Evolutionary conservation across 371 early-diverging fungal genomes (phyloP), one percentile per base, ranked within the genome.

Genomic region (Mortierella sp.): DNA sequence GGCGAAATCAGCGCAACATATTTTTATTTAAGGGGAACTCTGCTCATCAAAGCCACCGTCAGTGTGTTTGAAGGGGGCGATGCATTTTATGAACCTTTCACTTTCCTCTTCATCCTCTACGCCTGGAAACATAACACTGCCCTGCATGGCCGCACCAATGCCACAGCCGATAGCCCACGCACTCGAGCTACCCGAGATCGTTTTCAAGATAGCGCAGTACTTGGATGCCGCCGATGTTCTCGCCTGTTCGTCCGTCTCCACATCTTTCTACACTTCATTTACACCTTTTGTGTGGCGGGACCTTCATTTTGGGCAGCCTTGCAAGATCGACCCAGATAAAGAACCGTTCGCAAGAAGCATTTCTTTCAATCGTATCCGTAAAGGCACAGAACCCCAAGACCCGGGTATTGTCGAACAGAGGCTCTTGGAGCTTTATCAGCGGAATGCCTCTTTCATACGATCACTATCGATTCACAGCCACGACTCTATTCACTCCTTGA

Each of bases 211-310:
- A 22, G 51, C 30, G 8, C 45, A 49, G 4, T 12, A 66, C 39
- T 32, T 63, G 49, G 45, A 63, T 20, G 8, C 10, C 10, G 14
- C 28, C 26, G 64, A 63, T 49, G 18, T 63, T 12, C 12, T 49
- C 5, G 51, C 51, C 26, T 63, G 64, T 28, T 63, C 45, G 11
- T 8, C 64, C 5, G 49, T 47, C 14, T 63, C 49, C 0, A 63
- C 18, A 14, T 5, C 49, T 14, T 45, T 63, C 3, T 11, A 47
- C 12, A 20, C 0, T 16, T 45, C 32, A 3, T 49, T 63, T 49
- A 20, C 32, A 16, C 64, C 64, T 11, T 63, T 47, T 28, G 49
- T 63, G 14, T 63, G 64, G 64, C 28, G 30, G 35, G 32, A 63
- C 8, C 30, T 63, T 26, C 49, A 63, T 37, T 63, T 63, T 49